Conservation (phyloP, 1,139 yeast species). For the Yamadazyma trypodendri region DNA sequence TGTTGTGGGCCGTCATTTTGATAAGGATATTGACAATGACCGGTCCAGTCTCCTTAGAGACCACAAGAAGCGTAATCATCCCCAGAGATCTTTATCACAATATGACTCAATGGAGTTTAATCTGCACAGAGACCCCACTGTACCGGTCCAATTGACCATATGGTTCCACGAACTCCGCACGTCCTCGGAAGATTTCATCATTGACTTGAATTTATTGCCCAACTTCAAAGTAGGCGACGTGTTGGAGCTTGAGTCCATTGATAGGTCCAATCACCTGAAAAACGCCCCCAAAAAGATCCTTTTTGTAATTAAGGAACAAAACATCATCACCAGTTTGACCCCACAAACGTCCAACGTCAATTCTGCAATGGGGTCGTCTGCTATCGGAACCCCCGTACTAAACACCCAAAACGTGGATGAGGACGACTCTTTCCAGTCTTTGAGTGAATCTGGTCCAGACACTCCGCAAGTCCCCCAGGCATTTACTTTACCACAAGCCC, state of each 20-base stretch:
- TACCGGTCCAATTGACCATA: slow-evolving; percentile 49
- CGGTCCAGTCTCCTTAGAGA: slow-evolving; percentile 7
- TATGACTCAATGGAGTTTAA: slow-evolving; percentile 12
- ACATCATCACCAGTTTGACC: slow-evolving; percentile 4
- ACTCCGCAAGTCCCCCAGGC: background rate
- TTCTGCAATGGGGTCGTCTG: background rate
- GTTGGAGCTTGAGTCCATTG: slow-evolving; percentile 50
- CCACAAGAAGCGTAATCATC: slow-evolving; percentile 4
- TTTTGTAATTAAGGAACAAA: slow-evolving; percentile 10
- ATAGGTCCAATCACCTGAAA: background rate
- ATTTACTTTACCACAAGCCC: background rate
- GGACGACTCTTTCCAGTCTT: slow-evolving; percentile 5
- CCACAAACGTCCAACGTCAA: background rate
- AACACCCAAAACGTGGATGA: slow-evolving; percentile 1
- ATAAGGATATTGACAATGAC: slow-evolving; percentile 9
- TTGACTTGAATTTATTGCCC: slow-evolving; percentile 59
- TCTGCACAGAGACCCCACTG: slow-evolving; percentile 12
- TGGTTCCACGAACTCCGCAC: slow-evolving; percentile 75
- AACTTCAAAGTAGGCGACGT: slow-evolving; percentile 66
- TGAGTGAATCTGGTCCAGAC: background rate
- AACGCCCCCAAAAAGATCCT: slow-evolving; percentile 7
- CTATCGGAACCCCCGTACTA: slow-evolving; percentile 6
- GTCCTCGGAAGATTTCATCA: slow-evolving; percentile 56
- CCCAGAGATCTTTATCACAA: slow-evolving; percentile 9
- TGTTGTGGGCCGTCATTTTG: slow-evolving; percentile 15